Evolutionary conservation across 2,329 filamentous ascomycete species (phyloP).

Genomic region (Penicillium sp.): DNA sequence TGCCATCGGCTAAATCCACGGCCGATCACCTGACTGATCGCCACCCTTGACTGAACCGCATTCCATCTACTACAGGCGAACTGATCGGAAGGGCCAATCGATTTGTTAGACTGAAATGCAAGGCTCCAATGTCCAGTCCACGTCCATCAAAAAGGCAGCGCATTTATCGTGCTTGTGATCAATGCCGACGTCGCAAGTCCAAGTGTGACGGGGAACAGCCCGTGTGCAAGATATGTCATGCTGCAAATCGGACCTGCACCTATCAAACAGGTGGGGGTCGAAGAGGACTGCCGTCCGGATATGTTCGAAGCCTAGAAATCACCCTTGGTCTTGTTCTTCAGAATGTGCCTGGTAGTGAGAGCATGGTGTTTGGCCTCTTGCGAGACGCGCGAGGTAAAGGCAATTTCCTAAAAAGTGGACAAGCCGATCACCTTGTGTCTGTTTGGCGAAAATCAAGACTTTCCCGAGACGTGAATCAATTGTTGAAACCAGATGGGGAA

Average conservation of each 20-base stretch:
- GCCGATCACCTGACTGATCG: constrained; percentile 24
- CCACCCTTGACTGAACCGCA: constrained; percentile 2
- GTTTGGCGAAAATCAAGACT: constrained; percentile 24
- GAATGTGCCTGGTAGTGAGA: constrained; percentile 62
- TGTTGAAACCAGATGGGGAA: constrained; percentile 15
- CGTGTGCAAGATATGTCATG: constrained; percentile 65
- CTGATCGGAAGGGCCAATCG: not conserved
- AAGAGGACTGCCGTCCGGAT: constrained; percentile 75
- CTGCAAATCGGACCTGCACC: constrained; percentile 25
- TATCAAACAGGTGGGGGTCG: constrained; percentile 46
- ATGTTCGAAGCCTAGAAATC: constrained; percentile 72
- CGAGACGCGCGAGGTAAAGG: constrained; percentile 17
- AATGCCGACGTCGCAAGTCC: constrained; percentile 67
- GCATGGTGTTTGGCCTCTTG: constrained; percentile 46
- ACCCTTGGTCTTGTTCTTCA: constrained; percentile 69
- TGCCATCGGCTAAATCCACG: constrained; percentile 18
- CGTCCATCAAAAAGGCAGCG: constrained; percentile 28
- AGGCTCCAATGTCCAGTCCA: constrained; percentile 19
- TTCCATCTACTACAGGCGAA: not conserved
- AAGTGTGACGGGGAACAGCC: constrained; percentile 74
- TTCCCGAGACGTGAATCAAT: constrained; percentile 17
- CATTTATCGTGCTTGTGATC: constrained; percentile 66
- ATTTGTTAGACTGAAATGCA: not conserved
- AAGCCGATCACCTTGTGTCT: constrained; percentile 14
- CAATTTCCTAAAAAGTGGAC: constrained; percentile 22